These are phyloP conservation scores for Dendrobium nobile DNA, from an alignment of 106 monocot species.

Conservation along the genomic window DNA sequence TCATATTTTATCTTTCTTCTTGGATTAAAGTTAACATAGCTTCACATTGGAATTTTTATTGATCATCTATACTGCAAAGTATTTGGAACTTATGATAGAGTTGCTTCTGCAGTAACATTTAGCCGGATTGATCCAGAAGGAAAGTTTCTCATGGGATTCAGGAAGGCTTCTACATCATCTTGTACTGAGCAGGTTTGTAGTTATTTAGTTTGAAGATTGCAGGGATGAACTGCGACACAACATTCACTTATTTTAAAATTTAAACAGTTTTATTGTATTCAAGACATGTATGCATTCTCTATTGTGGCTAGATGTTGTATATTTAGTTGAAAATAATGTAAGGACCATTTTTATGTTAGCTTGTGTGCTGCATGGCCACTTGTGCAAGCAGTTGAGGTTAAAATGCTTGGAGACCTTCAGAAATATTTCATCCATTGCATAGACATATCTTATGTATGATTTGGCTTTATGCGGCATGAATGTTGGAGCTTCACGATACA, in stretches of 20 bases:
- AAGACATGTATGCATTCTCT: background rate
- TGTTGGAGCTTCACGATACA: background rate
- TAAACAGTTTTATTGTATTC: background rate
- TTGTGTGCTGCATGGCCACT: background rate
- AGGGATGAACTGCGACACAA: background rate
- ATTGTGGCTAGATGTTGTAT: background rate
- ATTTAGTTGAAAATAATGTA: background rate
- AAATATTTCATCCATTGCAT: background rate
- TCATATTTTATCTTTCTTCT: background rate
- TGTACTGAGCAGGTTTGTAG: constrained; percentile 49
- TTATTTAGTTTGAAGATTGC: background rate
- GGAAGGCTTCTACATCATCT: constrained; percentile 61
- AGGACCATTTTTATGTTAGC: background rate
- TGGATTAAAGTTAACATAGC: background rate
- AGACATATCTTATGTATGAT: background rate
- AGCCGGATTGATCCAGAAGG: constrained; percentile 95
- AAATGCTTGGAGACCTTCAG: background rate
- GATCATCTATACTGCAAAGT: background rate
- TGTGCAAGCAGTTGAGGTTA: background rate
- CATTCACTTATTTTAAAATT: background rate
- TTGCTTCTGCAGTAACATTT: constrained; percentile 76
- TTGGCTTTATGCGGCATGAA: background rate
- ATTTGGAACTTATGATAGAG: constrained; percentile 6
- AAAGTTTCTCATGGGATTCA: constrained; percentile 92
- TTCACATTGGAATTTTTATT: background rate